Evolutionary conservation across 2,329 filamentous ascomycete genomes (phyloP).

Genomic region (Coleophoma cylindrospora): DNA sequence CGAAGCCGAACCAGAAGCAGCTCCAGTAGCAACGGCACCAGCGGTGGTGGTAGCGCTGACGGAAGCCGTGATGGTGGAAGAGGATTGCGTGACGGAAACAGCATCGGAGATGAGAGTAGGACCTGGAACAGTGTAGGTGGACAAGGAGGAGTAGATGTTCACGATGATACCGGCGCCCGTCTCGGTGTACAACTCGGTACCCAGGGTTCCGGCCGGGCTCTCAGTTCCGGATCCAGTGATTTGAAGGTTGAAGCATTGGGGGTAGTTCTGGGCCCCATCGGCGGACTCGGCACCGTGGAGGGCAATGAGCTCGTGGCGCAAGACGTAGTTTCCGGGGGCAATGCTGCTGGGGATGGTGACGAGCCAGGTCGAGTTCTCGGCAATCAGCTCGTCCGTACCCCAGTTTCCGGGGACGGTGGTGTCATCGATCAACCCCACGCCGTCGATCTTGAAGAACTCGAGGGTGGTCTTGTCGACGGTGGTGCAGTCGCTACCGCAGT

Average conservation of each 20-base stretch:
- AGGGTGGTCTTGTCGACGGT: constrained; percentile 33
- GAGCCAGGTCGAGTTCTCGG: constrained; percentile 46
- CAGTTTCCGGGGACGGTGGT: constrained; percentile 29
- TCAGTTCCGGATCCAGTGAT: constrained; percentile 38
- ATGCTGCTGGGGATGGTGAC: constrained; percentile 37
- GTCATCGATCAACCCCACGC: constrained; percentile 29
- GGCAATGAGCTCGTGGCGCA: constrained; percentile 44
- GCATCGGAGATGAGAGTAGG: constrained; percentile 24
- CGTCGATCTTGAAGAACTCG: constrained; percentile 38
- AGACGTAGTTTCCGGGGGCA: constrained; percentile 42
- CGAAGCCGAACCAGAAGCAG: neutral
- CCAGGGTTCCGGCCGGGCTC: constrained; percentile 28
- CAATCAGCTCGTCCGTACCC: constrained; percentile 42
- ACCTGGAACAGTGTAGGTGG: constrained; percentile 28
- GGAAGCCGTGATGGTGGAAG: neutral
- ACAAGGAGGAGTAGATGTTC: constrained; percentile 30
- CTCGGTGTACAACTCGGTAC: constrained; percentile 33
- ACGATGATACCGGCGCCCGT: constrained; percentile 36
- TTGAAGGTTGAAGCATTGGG: constrained; percentile 45
- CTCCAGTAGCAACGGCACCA: neutral
- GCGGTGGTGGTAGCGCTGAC: constrained; percentile 2
- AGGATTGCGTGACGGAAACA: neutral
- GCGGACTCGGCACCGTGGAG: constrained; percentile 21
- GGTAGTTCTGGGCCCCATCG: constrained; percentile 44
- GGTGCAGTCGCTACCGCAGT: constrained; percentile 31